These are phyloP conservation scores for Fistulifera pelliculosa DNA, from an alignment of 108 stramenopile species.

Conservation along the genomic window DNA sequence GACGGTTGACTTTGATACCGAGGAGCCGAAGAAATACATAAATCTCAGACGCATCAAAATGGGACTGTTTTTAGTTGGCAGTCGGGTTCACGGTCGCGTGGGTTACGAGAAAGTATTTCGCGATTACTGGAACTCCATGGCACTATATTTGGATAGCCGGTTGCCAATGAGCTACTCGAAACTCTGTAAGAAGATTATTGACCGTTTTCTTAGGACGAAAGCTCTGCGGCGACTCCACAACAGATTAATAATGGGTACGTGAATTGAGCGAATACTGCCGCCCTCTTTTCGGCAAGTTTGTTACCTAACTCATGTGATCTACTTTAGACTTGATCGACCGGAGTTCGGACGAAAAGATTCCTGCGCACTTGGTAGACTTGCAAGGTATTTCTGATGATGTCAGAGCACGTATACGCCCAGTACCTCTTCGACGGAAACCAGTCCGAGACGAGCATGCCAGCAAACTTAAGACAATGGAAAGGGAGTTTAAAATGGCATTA, in stretches of 20 bases:
- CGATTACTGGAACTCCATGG: conserved; percentile 66
- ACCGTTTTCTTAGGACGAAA: conserved; percentile 44
- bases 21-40: background rate
- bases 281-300: no score
- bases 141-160: conserved; percentile 19
- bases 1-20: no score
- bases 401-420: no score
- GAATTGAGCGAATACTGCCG: no score
- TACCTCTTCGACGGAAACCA: background rate
- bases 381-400: no score
- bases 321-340: no score
- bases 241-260: conserved; percentile 57
- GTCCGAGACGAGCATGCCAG: background rate
- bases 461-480: conserved; percentile 14
- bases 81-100: conserved; percentile 23
- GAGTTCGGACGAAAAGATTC: no score
- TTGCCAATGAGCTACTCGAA: conserved; percentile 6
- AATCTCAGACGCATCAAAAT: conserved; percentile 23
- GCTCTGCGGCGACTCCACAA: conserved; percentile 66
- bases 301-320: no score
- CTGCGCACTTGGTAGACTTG: no score
- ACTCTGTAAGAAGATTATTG: conserved; percentile 27
- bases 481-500: background rate
- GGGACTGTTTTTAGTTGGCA: conserved; percentile 18
- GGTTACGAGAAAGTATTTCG: conserved; percentile 46